Conservation (phyloP, 768 basidiomycete genomes). For the Tephrocybe sp. region DNA sequence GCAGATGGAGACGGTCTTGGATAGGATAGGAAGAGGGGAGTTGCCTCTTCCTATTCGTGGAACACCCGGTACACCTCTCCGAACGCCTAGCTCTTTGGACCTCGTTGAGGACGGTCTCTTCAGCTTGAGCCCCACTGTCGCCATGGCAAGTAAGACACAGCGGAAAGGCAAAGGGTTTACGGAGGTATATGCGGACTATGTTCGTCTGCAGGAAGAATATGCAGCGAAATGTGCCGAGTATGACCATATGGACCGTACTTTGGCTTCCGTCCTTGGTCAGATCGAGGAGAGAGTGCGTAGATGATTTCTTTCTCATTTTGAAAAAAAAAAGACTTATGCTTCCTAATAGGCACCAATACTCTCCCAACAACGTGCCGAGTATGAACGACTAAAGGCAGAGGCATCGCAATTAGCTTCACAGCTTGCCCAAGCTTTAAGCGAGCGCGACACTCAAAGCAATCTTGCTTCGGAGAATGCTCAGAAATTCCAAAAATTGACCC, state of each 20-base stretch:
- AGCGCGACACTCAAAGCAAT: conserved; percentile 65
- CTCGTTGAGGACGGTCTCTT: conserved; percentile 53
- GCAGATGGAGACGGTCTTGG: conserved; percentile 70
- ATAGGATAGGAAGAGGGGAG: conserved; percentile 70
- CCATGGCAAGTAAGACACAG: conserved; percentile 80
- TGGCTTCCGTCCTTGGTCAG: conserved; percentile 79
- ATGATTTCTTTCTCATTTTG: conserved; percentile 49
- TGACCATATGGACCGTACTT: conserved; percentile 77
- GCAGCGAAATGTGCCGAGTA: conserved; percentile 78
- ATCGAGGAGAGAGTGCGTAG: conserved; percentile 62
- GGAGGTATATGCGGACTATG: conserved; percentile 89
- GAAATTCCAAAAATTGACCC: conserved; percentile 53
- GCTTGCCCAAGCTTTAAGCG: conserved; percentile 67
- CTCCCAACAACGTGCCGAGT: conserved; percentile 86
- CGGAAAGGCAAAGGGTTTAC: conserved; percentile 88
- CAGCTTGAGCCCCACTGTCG: conserved; percentile 83
- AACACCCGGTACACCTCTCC: conserved; percentile 46
- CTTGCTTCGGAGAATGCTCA: conserved; percentile 58
- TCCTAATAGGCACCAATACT: conserved; percentile 77
- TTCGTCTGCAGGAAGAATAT: conserved; percentile 81
- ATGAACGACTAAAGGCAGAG: conserved; percentile 79
- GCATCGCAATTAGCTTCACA: conserved; percentile 78
- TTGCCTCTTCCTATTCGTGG: conserved; percentile 53
- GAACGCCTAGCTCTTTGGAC: conserved; percentile 38
- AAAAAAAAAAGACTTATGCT: background rate